Evolutionary conservation across 169 alveolate species (phyloP).

Genomic region (Eimeria praecox): DNA sequence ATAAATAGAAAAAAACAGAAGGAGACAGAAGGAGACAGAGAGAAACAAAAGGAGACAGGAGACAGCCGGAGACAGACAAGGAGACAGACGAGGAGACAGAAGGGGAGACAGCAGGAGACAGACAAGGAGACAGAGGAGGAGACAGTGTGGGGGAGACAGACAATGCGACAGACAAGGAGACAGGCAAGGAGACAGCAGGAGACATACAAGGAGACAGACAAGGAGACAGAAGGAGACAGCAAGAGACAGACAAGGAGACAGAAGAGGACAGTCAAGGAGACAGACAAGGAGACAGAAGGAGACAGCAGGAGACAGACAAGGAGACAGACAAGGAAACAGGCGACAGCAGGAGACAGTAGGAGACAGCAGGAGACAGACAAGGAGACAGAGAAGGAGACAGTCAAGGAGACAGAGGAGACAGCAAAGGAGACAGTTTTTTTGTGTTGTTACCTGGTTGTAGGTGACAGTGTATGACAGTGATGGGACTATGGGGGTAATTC

Average conservation of each 20-base stretch:
- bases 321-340: not conserved
- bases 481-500: not conserved
- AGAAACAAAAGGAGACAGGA: too few species aligned
- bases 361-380: not conserved
- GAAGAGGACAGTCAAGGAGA: not conserved
- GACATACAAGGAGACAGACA: not conserved
- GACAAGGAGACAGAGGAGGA: not conserved
- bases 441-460: slow-evolving; percentile 49
- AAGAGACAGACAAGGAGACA: not conserved
- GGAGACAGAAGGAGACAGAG: not conserved
- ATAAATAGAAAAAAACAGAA: too few species aligned
- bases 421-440: not conserved
- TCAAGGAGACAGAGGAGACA: not conserved
- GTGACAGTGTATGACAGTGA: slow-evolving; percentile 30
- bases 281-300: not conserved
- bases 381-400: not conserved
- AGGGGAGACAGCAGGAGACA: not conserved
- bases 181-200: not conserved
- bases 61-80: not conserved
- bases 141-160: not conserved
- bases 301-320: not conserved
- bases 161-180: not conserved
- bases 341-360: not conserved
- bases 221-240: not conserved
- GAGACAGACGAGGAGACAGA: too few species aligned